These are phyloP conservation scores for Guadua angustifolia DNA, from an alignment of 176 grass and related monocot species.

Conservation along the genomic window DNA sequence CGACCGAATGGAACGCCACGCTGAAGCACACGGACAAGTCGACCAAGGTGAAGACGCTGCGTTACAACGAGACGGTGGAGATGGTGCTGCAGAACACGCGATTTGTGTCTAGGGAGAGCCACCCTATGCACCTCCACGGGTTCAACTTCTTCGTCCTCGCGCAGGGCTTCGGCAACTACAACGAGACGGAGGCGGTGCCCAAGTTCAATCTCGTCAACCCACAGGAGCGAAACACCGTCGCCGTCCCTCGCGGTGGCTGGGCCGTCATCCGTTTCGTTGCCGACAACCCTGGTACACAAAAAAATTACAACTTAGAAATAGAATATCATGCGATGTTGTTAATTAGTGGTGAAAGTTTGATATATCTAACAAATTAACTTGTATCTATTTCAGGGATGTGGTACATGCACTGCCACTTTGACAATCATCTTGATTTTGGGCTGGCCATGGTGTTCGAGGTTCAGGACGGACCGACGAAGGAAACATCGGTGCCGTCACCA, in stretches of 20 bases:
- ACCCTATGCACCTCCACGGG: constrained; percentile 64
- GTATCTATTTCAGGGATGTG: constrained; percentile 50
- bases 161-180: constrained; percentile 64
- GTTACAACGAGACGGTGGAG: constrained; percentile 57
- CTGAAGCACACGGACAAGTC: constrained; percentile 2
- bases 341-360: neutral
- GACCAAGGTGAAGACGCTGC: constrained; percentile 51
- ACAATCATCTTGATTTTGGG: constrained; percentile 55
- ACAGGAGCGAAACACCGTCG: constrained; percentile 57
- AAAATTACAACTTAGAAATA: neutral
- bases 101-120: constrained; percentile 52
- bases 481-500: constrained; percentile 28
- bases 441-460: constrained; percentile 63
- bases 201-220: constrained; percentile 60
- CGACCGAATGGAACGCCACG: too few species aligned
- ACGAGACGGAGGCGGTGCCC: neutral
- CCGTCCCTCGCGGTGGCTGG: constrained; percentile 49
- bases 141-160: constrained; percentile 62
- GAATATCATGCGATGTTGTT: neutral
- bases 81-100: constrained; percentile 65
- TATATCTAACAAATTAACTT: neutral
- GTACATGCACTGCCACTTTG: constrained; percentile 76
- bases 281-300: constrained; percentile 59
- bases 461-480: constrained; percentile 45
- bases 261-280: constrained; percentile 65